Conservation (phyloP, 345 rosid species). For the Eucalyptus dawsonii region DNA sequence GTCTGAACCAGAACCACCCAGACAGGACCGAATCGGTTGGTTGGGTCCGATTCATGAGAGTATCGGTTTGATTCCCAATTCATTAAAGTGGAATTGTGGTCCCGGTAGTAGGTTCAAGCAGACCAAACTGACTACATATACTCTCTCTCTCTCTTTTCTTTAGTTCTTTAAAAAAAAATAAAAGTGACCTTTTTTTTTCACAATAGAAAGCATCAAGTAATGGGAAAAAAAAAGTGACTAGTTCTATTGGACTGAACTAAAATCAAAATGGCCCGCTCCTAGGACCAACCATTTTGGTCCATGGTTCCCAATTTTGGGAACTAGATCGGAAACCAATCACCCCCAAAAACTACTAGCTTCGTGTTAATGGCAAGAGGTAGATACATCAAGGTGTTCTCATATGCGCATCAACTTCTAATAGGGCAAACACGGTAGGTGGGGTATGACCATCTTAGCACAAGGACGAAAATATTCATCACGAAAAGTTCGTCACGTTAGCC, state of each 20-base stretch:
- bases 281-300: too few relatives aligned
- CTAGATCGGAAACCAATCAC: accelerated
- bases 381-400: not conserved
- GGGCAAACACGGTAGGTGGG: accelerated
- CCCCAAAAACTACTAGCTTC: not conserved
- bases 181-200: too few relatives aligned
- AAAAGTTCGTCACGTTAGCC: not conserved
- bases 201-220: too few relatives aligned
- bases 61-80: too few relatives aligned
- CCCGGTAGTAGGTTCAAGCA: accelerated
- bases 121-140: accelerated
- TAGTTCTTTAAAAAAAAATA: too few relatives aligned
- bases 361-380: accelerated
- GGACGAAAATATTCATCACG: not conserved
- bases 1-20: accelerated
- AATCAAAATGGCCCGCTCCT: accelerated
- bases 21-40: accelerated
- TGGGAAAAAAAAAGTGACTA: too few relatives aligned
- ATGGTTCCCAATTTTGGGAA: too few relatives aligned
- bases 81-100: too few relatives aligned
- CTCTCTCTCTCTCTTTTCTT: accelerated
- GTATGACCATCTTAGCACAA: accelerated
- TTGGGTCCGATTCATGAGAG: too few relatives aligned
- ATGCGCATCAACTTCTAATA: not conserved
- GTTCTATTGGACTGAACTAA: too few relatives aligned